phyloP scores from a whole-genome alignment of 1,284 basidiomycete genomes.

The Sporisorium exsertum region DNA sequence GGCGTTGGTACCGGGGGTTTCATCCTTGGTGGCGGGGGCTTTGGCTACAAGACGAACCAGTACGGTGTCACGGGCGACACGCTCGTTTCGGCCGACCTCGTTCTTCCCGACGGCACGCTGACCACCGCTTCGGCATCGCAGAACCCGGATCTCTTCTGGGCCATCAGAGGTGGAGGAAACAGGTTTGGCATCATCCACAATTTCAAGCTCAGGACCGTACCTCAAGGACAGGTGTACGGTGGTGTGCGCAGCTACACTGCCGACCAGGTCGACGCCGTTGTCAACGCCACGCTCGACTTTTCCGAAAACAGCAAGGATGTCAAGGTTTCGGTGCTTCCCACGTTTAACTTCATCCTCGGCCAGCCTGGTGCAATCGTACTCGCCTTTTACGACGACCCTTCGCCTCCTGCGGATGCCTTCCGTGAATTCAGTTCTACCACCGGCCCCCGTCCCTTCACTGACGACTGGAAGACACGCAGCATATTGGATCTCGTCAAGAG shows the following conservation, averaged over 20 bases:
- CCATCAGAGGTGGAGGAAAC: conserved; percentile 57
- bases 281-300: conserved; percentile 51
- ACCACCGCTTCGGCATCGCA: conserved; percentile 38
- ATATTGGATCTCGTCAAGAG: conserved; percentile 43
- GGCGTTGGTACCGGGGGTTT: conserved; percentile 60
- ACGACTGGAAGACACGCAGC: conserved; percentile 50
- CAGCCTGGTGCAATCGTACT: conserved; percentile 42
- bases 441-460: conserved; percentile 18
- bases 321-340: conserved; percentile 54
- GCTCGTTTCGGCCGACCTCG: conserved; percentile 46
- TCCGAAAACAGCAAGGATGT: conserved; percentile 52
- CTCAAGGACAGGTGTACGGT: conserved; percentile 54
- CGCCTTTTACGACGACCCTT: conserved; percentile 53
- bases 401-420: conserved; percentile 34
- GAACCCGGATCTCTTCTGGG: conserved; percentile 54
- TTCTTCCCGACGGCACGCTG: conserved; percentile 52
- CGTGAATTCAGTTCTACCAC: conserved; percentile 21
- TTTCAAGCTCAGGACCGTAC: conserved; percentile 50
- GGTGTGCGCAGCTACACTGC: conserved; percentile 47
- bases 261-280: conserved; percentile 44
- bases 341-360: conserved; percentile 51
- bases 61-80: conserved; percentile 54
- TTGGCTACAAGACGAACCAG: conserved; percentile 55
- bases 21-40: conserved; percentile 55
- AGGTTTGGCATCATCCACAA: conserved; percentile 53